A percentile compares a stretch with the other conserved stretches of the same genome.
Conservation (phyloP, 108 stramenopile species). For the Cyclotella choctawhatcheeana region DNA sequence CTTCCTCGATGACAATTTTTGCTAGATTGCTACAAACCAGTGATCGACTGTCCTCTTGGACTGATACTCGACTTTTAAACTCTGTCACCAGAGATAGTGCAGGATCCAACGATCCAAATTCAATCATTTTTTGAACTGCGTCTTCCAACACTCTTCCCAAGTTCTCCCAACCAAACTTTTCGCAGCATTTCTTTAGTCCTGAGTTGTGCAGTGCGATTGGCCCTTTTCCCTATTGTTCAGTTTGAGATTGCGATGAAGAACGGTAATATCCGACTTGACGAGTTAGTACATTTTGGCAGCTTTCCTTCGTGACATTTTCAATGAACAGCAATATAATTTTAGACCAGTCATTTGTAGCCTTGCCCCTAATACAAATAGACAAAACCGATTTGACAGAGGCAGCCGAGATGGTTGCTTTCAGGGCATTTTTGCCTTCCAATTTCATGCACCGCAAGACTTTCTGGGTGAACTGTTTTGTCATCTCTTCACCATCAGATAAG, state of each 20-base stretch:
- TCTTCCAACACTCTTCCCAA: constrained; percentile 2
- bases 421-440: background rate
- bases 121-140: constrained; percentile 7
- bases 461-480: background rate
- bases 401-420: background rate
- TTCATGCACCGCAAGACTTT: background rate
- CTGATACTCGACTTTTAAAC: background rate
- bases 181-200: background rate
- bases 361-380: background rate
- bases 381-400: constrained; percentile 5
- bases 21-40: constrained; percentile 15
- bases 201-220: background rate
- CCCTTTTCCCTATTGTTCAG: background rate
- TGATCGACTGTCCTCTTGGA: background rate
- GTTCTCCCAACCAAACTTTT: constrained; percentile 10
- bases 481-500: background rate
- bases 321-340: background rate
- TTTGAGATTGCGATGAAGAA: too few species aligned
- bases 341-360: background rate
- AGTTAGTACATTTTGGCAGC: background rate
- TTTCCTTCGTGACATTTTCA: background rate
- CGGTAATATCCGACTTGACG: too few species aligned
- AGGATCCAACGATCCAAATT: background rate
- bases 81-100: constrained; percentile 11
- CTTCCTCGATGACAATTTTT: constrained; percentile 13